A percentile compares a stretch with the other conserved stretches of the same genome.
These are phyloP conservation scores for Cymbopogon citratus DNA, from an alignment of 176 grass and related monocot genomes.

Conservation along the genomic window DNA sequence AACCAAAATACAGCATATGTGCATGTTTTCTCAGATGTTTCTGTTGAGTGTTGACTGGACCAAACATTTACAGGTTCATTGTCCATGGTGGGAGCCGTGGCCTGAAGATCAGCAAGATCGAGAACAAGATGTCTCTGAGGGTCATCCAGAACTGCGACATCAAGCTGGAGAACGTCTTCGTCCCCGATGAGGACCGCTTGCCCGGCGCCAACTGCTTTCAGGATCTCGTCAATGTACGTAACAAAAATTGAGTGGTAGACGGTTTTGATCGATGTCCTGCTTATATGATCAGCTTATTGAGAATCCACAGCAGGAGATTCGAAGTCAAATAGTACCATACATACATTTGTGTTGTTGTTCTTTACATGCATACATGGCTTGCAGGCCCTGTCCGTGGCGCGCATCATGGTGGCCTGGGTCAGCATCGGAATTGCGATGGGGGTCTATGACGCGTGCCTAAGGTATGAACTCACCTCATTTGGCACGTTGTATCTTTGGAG, in stretches of 20 bases:
- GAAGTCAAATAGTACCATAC: no score
- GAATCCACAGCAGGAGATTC: no score
- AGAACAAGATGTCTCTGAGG: slow-evolving; percentile 58
- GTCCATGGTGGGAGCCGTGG: slow-evolving; percentile 42
- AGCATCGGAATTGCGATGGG: slow-evolving; percentile 50
- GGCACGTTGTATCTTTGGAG: no score
- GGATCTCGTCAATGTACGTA: slow-evolving; percentile 39
- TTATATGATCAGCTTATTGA: no score
- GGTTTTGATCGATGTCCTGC: no score
- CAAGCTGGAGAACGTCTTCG: slow-evolving; percentile 45
- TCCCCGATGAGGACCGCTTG: slow-evolving; percentile 50
- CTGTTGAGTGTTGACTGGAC: background rate
- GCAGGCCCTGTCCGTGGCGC: background rate
- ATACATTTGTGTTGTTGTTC: no score
- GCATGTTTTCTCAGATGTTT: background rate
- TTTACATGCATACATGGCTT: no score
- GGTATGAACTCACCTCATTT: slow-evolving; percentile 19
- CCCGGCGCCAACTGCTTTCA: slow-evolving; percentile 37
- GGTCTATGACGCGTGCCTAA: slow-evolving; percentile 43
- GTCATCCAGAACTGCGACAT: slow-evolving; percentile 74
- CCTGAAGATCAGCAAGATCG: slow-evolving; percentile 44
- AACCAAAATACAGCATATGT: no score
- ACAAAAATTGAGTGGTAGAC: no score
- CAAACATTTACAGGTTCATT: slow-evolving; percentile 40
- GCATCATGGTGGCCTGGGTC: slow-evolving; percentile 55